Evolutionary conservation across 2,329 filamentous ascomycete species (phyloP).

Genomic region (Fonsecaea monophora): DNA sequence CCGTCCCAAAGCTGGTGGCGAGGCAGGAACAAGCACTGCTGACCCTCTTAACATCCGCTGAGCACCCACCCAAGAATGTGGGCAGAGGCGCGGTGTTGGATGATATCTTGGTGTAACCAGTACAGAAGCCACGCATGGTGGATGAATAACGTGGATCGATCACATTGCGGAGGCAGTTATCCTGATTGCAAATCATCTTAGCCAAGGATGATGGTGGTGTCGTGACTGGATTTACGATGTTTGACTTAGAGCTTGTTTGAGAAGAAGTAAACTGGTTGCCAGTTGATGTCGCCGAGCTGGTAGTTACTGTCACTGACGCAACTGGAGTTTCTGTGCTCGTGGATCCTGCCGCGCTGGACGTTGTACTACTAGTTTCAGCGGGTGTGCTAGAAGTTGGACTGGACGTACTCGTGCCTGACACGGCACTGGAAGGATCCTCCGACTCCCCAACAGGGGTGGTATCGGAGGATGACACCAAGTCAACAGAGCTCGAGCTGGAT

Average conservation of each 20-base stretch:
- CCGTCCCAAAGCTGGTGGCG: slow-evolving; percentile 27
- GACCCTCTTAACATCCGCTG: slow-evolving; percentile 25
- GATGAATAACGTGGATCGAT: slow-evolving; percentile 31
- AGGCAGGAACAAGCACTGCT: slow-evolving; percentile 36
- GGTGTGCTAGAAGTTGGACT: background rate
- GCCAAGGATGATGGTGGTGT: slow-evolving; percentile 25
- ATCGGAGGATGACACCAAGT: background rate
- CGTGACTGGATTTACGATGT: slow-evolving; percentile 25
- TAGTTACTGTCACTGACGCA: background rate
- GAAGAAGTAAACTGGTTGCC: slow-evolving; percentile 7
- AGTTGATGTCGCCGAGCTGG: slow-evolving; percentile 1
- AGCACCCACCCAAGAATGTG: slow-evolving; percentile 42
- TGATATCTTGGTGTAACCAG: slow-evolving; percentile 26
- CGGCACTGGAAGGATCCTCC: background rate
- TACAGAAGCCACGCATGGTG: slow-evolving; percentile 26
- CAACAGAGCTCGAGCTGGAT: background rate
- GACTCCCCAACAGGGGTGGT: background rate
- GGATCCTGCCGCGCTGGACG: background rate
- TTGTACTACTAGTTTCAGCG: background rate
- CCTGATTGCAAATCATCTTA: slow-evolving; percentile 33
- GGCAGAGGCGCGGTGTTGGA: slow-evolving; percentile 40
- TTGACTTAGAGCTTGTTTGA: slow-evolving; percentile 11
- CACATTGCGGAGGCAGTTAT: slow-evolving; percentile 37
- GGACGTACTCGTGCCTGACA: background rate
- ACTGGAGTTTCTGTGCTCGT: background rate